These are phyloP conservation scores for Cladobotryum protrusum DNA, from an alignment of 2,329 filamentous ascomycete species.

Conservation along the genomic window DNA sequence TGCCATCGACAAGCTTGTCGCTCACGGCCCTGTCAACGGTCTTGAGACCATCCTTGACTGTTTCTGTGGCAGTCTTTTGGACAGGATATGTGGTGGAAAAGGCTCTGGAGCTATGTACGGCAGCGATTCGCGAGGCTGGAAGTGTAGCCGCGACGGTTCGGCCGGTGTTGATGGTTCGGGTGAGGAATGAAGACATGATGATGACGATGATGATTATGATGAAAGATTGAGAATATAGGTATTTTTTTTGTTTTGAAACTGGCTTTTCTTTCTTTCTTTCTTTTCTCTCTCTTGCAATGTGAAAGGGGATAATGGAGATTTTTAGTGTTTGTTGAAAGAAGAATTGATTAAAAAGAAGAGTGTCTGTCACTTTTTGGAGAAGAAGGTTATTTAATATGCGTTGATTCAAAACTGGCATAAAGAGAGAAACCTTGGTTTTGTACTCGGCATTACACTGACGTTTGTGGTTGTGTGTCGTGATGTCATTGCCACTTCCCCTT, in stretches of 20 bases:
- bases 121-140: slow-evolving; percentile 31
- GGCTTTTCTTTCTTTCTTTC: neutral
- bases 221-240: too few species aligned
- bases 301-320: too few species aligned
- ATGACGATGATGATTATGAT: neutral
- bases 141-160: slow-evolving; percentile 10
- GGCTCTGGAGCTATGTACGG: slow-evolving; percentile 36
- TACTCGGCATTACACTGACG: neutral
- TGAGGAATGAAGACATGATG: slow-evolving; percentile 10
- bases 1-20: slow-evolving; percentile 56
- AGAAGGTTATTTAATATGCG: neutral
- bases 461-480: slow-evolving; percentile 6
- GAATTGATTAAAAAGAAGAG: neutral
- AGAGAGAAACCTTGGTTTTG: too few species aligned
- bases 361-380: neutral
- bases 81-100: slow-evolving; percentile 43
- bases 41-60: slow-evolving; percentile 55
- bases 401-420: too few species aligned
- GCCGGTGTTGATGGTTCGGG: slow-evolving; percentile 4
- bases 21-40: slow-evolving; percentile 53
- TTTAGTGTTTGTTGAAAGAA: too few species aligned
- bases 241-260: neutral
- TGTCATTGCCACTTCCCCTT: slow-evolving; percentile 11
- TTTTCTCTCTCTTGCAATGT: neutral
- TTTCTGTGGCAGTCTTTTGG: slow-evolving; percentile 46